Percentiles rank a stretch among this genome's conserved stretches.
These are phyloP conservation scores for Vickermania ingenoplastis DNA, from an alignment of 208 protist genomes.

Conservation along the genomic window DNA sequence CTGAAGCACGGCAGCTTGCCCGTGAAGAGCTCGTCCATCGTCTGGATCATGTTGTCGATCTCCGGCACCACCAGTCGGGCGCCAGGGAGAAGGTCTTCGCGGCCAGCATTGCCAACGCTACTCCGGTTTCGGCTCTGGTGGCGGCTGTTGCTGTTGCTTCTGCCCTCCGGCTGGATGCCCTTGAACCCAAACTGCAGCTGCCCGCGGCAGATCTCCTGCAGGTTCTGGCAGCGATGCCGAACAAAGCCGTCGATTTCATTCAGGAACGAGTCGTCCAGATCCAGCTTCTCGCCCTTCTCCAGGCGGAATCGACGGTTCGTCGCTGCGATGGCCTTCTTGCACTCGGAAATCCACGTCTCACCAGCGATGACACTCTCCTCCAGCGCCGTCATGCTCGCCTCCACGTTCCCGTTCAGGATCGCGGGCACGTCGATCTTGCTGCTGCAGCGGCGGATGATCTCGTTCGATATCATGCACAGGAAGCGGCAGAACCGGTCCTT, in stretches of 20 bases:
- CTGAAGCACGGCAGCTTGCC: conserved; percentile 89
- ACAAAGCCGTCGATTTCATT: conserved; percentile 97
- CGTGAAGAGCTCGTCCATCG: conserved; percentile 39
- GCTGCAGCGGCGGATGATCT: conserved; percentile 94
- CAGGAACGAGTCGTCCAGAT: conserved; percentile 91
- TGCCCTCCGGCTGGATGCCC: conserved; percentile 12
- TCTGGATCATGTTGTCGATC: conserved; percentile 29
- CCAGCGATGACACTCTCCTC: conserved; percentile 85
- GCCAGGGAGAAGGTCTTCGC: conserved; percentile 17
- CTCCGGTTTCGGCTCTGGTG: conserved; percentile 13
- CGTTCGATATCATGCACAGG: conserved; percentile 92
- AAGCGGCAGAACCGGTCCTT: conserved; percentile 91
- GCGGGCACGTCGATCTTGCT: conserved; percentile 88
- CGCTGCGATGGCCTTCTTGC: conserved; percentile 76
- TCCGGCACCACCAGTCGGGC: conserved; percentile 50
- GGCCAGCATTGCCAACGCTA: conserved; percentile 9
- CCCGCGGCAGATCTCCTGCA: conserved; percentile 95
- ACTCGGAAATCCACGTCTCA: conserved; percentile 90
- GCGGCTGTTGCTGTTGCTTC: conserved; percentile 7
- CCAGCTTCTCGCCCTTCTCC: conserved; percentile 85
- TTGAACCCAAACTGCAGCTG: conserved; percentile 95
- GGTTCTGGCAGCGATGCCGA: conserved; percentile 93
- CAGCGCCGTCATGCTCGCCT: conserved; percentile 84
- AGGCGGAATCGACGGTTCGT: conserved; percentile 65
- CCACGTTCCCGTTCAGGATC: conserved; percentile 92